Conservation (phyloP, 2,329 filamentous ascomycete species). For the Ophioceras dolichostomum region DNA sequence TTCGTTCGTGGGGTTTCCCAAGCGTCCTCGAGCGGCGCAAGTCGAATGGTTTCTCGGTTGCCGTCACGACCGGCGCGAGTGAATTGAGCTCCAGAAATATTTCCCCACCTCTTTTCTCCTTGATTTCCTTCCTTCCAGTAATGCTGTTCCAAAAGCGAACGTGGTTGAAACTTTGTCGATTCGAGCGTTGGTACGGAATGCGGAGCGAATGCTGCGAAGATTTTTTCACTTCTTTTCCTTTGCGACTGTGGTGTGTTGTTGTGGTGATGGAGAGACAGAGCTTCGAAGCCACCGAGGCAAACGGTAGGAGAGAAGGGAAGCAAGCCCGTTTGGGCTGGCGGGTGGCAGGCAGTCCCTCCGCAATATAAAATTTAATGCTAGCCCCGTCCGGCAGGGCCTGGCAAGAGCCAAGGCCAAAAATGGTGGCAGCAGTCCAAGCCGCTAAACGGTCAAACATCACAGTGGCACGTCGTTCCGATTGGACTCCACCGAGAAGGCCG, state of each 20-base stretch:
- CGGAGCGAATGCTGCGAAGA: no score
- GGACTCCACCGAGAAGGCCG: no score
- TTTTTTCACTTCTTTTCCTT: background rate
- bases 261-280: slow-evolving; percentile 1
- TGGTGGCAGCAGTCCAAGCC: background rate
- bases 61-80: no score
- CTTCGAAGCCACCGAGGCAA: background rate
- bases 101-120: no score
- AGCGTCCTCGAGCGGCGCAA: no score
- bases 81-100: no score
- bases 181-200: no score
- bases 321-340: slow-evolving; percentile 4
- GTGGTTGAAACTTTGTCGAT: no score
- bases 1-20: no score
- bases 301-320: background rate
- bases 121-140: no score
- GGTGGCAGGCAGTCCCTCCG: slow-evolving; percentile 9
- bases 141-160: no score
- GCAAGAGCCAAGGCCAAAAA: background rate
- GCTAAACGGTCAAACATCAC: background rate
- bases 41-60: no score
- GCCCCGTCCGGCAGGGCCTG: background rate
- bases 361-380: slow-evolving; percentile 17
- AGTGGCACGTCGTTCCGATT: slow-evolving; percentile 1
- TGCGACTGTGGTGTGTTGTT: background rate